Evolutionary conservation across 306 rosid genomes (phyloP).

Genomic region (Acacia crassicarpa): DNA sequence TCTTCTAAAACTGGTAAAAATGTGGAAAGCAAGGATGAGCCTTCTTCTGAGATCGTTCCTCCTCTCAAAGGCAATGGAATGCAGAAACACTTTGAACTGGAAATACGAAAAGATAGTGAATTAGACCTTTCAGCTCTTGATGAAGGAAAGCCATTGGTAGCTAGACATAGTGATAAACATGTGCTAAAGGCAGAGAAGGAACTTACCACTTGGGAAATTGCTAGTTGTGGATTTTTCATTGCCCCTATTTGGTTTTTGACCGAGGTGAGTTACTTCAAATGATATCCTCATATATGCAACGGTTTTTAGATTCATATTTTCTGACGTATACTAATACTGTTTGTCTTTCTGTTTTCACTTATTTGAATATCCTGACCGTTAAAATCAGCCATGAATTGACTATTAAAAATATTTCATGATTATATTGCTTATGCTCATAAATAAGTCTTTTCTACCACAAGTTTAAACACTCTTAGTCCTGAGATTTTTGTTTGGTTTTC

Average conservation of each 20-base stretch:
- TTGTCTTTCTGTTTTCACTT: neutral
- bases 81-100: conserved; percentile 53
- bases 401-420: neutral
- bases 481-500: neutral
- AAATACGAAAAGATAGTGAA: conserved; percentile 56
- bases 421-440: neutral
- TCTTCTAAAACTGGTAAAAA: conserved; percentile 58
- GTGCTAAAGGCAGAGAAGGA: conserved; percentile 49
- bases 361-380: neutral
- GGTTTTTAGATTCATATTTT: neutral
- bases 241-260: conserved; percentile 82
- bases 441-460: neutral
- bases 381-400: neutral
- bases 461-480: neutral
- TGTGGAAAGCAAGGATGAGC: conserved; percentile 44
- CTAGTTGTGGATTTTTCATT: conserved; percentile 63
- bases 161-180: conserved; percentile 44
- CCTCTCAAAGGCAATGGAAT: conserved; percentile 44
- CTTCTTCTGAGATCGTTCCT: conserved; percentile 37
- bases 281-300: neutral
- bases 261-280: conserved; percentile 47
- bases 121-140: conserved; percentile 48
- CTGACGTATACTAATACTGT: neutral
- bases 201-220: conserved; percentile 57
- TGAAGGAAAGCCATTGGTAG: conserved; percentile 55